Conservation (phyloP, 192 early-diverging fungal species). For the Backusella westeae region DNA sequence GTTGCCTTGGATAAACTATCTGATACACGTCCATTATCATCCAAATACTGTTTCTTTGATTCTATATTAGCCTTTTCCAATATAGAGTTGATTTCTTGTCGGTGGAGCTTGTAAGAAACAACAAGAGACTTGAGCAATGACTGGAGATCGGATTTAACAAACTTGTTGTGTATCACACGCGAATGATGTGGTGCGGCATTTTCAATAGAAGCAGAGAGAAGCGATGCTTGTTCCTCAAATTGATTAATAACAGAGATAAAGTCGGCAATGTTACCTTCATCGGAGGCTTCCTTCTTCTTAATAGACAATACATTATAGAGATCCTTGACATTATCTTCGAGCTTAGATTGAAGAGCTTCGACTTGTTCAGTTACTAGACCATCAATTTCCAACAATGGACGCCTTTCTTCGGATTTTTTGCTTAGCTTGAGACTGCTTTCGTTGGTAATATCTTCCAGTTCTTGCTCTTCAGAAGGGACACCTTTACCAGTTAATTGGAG, state of each 20-base stretch:
- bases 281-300: conserved; percentile 26
- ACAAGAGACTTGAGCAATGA: conserved; percentile 27
- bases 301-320: conserved; percentile 22
- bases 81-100: conserved; percentile 17
- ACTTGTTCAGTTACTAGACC: not conserved
- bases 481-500: conserved; percentile 20
- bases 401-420: not conserved
- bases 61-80: not conserved
- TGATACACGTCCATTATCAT: conserved; percentile 26
- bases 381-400: conserved; percentile 4
- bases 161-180: conserved; percentile 25
- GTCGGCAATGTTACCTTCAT: conserved; percentile 25
- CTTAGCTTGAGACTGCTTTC: conserved; percentile 1
- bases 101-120: conserved; percentile 25
- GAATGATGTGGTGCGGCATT: conserved; percentile 27
- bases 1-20: conserved; percentile 37
- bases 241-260: conserved; percentile 32
- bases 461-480: conserved; percentile 15
- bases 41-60: conserved; percentile 2
- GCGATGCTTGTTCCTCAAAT: conserved; percentile 30
- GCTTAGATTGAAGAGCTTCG: not conserved
- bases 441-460: conserved; percentile 15
- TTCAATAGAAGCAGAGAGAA: conserved; percentile 29
- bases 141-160: conserved; percentile 33
- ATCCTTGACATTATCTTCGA: conserved; percentile 17